Evolutionary conservation across 2,329 filamentous ascomycete genomes (phyloP), one percentile per base, ranked within the genome.

Genomic region (Plenodomus biglobosus): DNA sequence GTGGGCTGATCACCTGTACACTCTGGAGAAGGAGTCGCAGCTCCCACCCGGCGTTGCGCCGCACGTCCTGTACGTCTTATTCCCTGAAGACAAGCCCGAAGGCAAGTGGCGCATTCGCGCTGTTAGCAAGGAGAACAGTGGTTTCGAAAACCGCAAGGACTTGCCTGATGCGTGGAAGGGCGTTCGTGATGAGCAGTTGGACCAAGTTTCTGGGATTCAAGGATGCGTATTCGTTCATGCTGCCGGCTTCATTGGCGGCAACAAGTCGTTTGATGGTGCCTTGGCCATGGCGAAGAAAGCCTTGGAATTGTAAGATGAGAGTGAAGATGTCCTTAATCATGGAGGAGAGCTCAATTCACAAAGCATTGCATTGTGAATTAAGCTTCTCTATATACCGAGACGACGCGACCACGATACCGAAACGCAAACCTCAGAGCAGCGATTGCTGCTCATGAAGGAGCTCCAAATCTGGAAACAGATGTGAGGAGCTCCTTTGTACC

Each of bases 1-100:
- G 1, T 97, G 94, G 94, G 94, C 95, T 72, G 92, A 97, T 66
- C 94, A 99, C 72, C 80, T 99, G 16, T 97, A 96, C 76, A 85
- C 82, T 16, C 82, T 97, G 21, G 94, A 99, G 61, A 80, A 85
- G 65, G 73, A 76, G 41, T 71, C 67, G 8, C 71, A 68, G 8
- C 65, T 73, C 17, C 76, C 71, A 46, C 66, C 62, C 57, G 64
- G 45, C 65, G 71, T 52, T 52, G 75, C 76, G 0, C 73, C 83
- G 35, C 82, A 84, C 61, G 85, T 92, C 3, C 79, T 92, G 42
- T 97, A 96, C 68, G 92, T 96, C 13, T 78, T 97, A 20, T 97
- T 97, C 74, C 88, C 91, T 0, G 92, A 99, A 77, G 82, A 85
- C 21, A 79, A 81, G 38, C 82, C 85, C 38, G 87, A 83, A 56